Conservation (phyloP, 192 early-diverging fungal species). For the Gamsiella multidivaricata region DNA sequence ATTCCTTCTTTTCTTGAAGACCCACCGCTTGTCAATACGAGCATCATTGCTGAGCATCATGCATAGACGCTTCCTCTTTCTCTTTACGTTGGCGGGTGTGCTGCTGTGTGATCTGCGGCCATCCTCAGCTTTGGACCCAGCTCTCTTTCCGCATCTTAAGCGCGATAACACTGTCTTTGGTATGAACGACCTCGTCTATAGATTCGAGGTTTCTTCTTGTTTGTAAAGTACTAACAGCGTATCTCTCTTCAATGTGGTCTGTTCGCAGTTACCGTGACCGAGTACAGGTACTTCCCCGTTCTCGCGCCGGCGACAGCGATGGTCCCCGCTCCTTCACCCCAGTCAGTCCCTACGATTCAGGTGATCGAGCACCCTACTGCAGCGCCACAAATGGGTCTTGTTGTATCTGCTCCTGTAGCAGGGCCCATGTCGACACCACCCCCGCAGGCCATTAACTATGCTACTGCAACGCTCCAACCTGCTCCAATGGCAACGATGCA, state of each 20-base stretch:
- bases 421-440: too few species aligned
- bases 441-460: too few species aligned
- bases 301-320: not conserved
- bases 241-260: not conserved
- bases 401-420: not conserved
- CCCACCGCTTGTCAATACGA: too few species aligned
- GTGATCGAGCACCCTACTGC: not conserved
- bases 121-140: not conserved
- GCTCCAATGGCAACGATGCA: too few species aligned
- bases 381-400: not conserved
- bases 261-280: conserved; percentile 38
- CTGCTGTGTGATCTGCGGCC: too few species aligned
- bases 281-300: conserved; percentile 29
- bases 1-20: too few species aligned
- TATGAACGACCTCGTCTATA: not conserved
- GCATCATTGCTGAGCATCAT: too few species aligned
- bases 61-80: too few species aligned
- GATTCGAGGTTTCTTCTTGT: not conserved
- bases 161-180: conserved; percentile 30
- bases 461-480: too few species aligned
- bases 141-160: not conserved
- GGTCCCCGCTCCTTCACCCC: not conserved
- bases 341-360: not conserved
- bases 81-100: too few species aligned
- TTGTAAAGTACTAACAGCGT: not conserved